Percentiles rank a stretch among this genome's conserved stretches.
Conservation (phyloP, 495 filamentous ascomycete genomes). For the Chaetomium tenue region DNA sequence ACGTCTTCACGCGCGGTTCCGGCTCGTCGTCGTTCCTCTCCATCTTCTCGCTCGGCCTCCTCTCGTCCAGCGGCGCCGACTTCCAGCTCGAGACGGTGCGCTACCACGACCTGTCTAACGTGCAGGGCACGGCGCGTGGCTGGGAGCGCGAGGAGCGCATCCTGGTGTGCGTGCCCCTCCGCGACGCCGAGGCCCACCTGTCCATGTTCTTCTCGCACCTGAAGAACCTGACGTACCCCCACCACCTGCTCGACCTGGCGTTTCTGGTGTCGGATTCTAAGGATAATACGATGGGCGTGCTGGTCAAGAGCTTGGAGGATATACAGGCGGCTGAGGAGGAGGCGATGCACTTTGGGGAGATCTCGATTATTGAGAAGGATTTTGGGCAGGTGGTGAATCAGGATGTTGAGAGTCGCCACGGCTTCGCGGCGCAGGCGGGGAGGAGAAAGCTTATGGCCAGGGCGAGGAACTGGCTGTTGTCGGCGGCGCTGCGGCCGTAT, state of each 20-base stretch:
- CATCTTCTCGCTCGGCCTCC: conserved; percentile 68
- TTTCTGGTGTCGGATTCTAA: conserved; percentile 98
- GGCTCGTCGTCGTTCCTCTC: conserved; percentile 61
- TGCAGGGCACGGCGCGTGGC: conserved; percentile 82
- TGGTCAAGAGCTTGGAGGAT: conserved; percentile 69
- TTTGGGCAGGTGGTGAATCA: conserved; percentile 98
- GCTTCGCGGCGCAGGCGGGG: conserved; percentile 93
- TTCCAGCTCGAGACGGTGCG: conserved; percentile 87
- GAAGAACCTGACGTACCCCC: conserved; percentile 94
- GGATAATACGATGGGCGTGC: conserved; percentile 76
- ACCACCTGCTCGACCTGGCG: conserved; percentile 91
- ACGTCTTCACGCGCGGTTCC: not conserved
- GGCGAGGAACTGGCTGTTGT: conserved; percentile 95
- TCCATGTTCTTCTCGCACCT: conserved; percentile 98
- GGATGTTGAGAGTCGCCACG: conserved; percentile 95
- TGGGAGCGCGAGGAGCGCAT: conserved; percentile 97
- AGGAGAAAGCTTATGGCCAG: conserved; percentile 97
- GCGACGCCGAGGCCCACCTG: conserved; percentile 90
- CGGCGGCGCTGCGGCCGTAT: conserved; percentile 86
- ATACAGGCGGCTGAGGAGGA: conserved; percentile 79
- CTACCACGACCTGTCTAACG: conserved; percentile 91
- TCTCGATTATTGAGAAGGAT: conserved; percentile 97
- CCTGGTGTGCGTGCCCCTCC: conserved; percentile 88
- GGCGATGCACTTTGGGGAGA: conserved; percentile 85
- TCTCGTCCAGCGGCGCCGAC: conserved; percentile 57